Base-by-base conservation (phyloP, 2,329 filamentous ascomycete species). In the Pseudogymnoascus sp. region DNA sequence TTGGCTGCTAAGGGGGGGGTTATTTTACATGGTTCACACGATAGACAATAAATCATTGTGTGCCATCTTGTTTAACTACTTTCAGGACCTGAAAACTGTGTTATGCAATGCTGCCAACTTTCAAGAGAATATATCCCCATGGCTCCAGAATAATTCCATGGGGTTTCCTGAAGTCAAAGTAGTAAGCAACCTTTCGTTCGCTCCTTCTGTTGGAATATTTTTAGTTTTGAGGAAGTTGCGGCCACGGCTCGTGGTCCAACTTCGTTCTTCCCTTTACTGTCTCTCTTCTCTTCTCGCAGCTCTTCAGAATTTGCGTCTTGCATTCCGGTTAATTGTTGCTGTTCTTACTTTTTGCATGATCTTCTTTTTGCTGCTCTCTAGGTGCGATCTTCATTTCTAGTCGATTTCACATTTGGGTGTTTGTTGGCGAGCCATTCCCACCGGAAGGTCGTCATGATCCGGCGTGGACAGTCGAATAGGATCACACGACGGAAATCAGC, bases 401-500 rank as follows among this genome's bases (percentile, higher is more conserved):
- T 55, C n/a, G 45, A 55, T 55, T 55, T 31, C 26, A 7, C 26
- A 33, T 55, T 55, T 55, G 21, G n/a, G 14, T 55, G 14, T 16
- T 55, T 14, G n/a, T 55, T 19, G 45, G 26, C 11, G 45, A n/a
- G n/a, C 45, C 45, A 19, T 29, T 31, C 26, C 8, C 26, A 55
- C 45, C 16, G 23, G 26, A 52, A 55, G 45, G 29, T 31, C 41
- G 49, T 37, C 35, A 72, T 72, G 71, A 65, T 69, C 62, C 66
- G 68, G 55, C 67, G 69, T 61, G 81, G 79, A 64, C 83, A 78
- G 68, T 55, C 45, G 26, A 55, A 55, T 55, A 55, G 45, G 45
- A 55, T 55, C 45, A 55, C 26, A 55, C 10, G 26, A 31, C 81
- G 79, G 70, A 85, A 82, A 69, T 85, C 83, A 6, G 77, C 77